Conservation (phyloP, 176 grass and related monocot genomes). For the Carex littledalei region DNA sequence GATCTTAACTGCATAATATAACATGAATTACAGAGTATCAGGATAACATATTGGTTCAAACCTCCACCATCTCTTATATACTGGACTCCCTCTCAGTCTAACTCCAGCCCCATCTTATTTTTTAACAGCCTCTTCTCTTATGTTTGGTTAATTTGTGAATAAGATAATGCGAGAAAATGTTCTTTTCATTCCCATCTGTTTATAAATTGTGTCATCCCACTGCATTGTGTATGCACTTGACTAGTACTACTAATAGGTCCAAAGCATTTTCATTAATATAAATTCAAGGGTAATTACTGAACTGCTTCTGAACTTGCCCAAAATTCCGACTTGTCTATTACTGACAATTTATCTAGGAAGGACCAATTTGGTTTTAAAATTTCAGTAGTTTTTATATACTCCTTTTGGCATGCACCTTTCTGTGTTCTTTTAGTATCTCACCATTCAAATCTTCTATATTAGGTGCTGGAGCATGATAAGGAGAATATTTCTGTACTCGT, state of each 20-base stretch:
- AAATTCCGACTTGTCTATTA: not conserved
- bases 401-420: not conserved
- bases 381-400: not conserved
- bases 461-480: slow-evolving; percentile 78
- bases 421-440: not conserved
- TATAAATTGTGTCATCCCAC: not conserved
- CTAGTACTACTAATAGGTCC: not conserved
- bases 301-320: not conserved
- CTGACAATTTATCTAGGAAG: not conserved
- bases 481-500: slow-evolving; percentile 70
- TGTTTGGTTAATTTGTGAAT: not conserved
- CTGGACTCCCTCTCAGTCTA: not conserved
- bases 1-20: not conserved
- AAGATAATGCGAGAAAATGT: not conserved
- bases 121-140: not conserved
- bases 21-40: slow-evolving; percentile 5
- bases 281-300: not conserved
- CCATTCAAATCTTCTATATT: slow-evolving; percentile 7
- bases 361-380: not conserved
- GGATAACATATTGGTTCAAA: not conserved
- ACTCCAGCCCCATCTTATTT: not conserved
- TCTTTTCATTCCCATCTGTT: not conserved
- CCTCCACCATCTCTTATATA: not conserved
- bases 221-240: not conserved
- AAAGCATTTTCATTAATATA: not conserved